Conservation (phyloP, 2,329 filamentous ascomycete genomes). For the Cryphonectria parasitica region DNA sequence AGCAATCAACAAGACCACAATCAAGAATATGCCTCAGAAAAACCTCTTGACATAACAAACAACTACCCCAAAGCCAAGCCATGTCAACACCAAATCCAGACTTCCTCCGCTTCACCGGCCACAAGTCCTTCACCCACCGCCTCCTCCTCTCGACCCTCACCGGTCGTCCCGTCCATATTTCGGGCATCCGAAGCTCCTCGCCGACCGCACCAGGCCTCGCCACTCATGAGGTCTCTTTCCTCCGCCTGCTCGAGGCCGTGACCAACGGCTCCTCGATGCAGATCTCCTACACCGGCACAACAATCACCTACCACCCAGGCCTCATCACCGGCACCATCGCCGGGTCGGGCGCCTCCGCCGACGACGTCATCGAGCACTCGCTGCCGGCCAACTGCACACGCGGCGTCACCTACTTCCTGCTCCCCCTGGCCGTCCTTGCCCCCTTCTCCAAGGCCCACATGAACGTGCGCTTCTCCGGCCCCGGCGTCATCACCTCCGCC, state of each 20-base stretch:
- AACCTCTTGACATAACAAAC: constrained; percentile 22
- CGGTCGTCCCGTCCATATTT: constrained; percentile 86
- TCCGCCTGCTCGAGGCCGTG: constrained; percentile 89
- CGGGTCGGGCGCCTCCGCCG: constrained; percentile 70
- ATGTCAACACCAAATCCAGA: constrained; percentile 54
- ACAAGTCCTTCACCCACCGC: constrained; percentile 80
- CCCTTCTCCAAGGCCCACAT: constrained; percentile 92
- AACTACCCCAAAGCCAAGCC: constrained; percentile 27
- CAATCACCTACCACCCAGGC: constrained; percentile 87
- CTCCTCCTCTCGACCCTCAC: constrained; percentile 90
- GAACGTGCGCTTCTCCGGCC: constrained; percentile 86
- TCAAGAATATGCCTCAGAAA: neutral
- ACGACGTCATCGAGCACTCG: constrained; percentile 80
- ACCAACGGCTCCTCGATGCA: constrained; percentile 96
- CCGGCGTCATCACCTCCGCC: constrained; percentile 88
- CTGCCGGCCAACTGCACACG: constrained; percentile 76
- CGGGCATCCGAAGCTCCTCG: constrained; percentile 87
- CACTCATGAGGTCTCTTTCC: constrained; percentile 91
- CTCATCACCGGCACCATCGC: constrained; percentile 85
- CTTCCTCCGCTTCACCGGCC: constrained; percentile 78
- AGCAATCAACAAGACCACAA: neutral
- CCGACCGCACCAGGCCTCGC: constrained; percentile 86
- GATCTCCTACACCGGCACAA: constrained; percentile 95
- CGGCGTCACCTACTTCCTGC: constrained; percentile 88
- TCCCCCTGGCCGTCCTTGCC: constrained; percentile 86